Conservation (phyloP, 331 rosid genomes). For the Acacia concinna region DNA sequence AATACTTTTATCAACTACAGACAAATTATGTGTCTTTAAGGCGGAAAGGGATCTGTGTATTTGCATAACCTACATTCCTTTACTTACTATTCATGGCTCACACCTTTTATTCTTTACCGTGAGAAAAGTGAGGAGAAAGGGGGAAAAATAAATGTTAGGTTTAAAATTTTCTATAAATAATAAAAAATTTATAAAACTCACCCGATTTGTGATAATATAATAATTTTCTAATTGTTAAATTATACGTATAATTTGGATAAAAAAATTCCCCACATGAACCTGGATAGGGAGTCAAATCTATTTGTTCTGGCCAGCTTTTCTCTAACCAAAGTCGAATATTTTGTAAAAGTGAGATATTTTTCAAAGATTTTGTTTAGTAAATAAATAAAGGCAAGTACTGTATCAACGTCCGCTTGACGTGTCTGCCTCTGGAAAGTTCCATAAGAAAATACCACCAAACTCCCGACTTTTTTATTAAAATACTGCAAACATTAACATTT, state of each 20-base stretch:
- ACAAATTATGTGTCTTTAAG: background rate
- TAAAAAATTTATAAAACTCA: no score
- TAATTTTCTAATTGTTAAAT: background rate
- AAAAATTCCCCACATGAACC: background rate
- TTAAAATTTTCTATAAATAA: no score
- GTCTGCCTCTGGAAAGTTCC: background rate
- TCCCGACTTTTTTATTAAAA: no score
- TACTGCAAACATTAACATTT: no score
- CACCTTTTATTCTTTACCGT: background rate
- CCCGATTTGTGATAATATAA: background rate
- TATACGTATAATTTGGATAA: background rate
- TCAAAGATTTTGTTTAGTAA: background rate
- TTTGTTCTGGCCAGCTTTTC: background rate
- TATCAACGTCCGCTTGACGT: slow-evolving; percentile 29
- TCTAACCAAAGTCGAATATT: background rate
- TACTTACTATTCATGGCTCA: background rate
- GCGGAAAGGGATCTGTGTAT: background rate
- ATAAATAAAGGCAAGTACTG: background rate
- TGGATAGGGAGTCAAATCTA: background rate
- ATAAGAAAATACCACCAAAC: background rate
- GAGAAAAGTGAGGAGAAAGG: no score
- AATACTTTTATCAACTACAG: background rate
- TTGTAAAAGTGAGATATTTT: background rate
- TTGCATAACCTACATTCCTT: background rate
- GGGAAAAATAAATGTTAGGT: no score